Evolutionary conservation across 345 rosid genomes (phyloP).

Genomic region (Lepidium sativum): DNA sequence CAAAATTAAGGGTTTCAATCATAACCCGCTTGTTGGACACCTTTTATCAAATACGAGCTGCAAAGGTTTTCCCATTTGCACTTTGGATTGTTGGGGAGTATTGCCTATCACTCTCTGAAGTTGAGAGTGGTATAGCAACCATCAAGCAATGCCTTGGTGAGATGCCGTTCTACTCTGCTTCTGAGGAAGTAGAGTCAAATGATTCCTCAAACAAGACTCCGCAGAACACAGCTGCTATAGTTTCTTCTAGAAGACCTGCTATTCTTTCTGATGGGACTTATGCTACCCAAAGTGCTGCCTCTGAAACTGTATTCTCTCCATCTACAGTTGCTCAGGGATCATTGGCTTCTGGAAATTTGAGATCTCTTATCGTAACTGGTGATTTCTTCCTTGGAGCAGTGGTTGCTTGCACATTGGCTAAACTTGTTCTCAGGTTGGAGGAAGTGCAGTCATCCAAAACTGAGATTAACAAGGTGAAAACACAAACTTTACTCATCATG

Average conservation of each 20-base stretch:
- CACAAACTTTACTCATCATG: slow-evolving; percentile 64
- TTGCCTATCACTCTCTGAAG: slow-evolving; percentile 72
- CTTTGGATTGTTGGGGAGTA: slow-evolving; percentile 90
- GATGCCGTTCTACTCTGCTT: slow-evolving; percentile 52
- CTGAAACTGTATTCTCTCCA: slow-evolving; percentile 71
- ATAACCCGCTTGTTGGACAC: slow-evolving; percentile 72
- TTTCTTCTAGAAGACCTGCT: slow-evolving; percentile 75
- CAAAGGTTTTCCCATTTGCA: slow-evolving; percentile 70
- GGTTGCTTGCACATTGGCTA: slow-evolving; percentile 80
- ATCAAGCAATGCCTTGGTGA: slow-evolving; percentile 88
- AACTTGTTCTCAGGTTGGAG: slow-evolving; percentile 81
- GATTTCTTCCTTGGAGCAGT: slow-evolving; percentile 96
- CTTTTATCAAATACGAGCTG: slow-evolving; percentile 78
- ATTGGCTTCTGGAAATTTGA: slow-evolving; percentile 52
- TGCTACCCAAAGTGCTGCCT: slow-evolving; percentile 81
- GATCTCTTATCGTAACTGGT: slow-evolving; percentile 76
- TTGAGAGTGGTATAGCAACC: slow-evolving; percentile 60
- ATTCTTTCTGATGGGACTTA: slow-evolving; percentile 86
- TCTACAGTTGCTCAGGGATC: slow-evolving; percentile 73
- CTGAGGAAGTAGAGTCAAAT: slow-evolving; percentile 60
- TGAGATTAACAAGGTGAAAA: slow-evolving; percentile 57
- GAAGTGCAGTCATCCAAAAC: slow-evolving; percentile 73
- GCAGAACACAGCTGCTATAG: slow-evolving; percentile 37
- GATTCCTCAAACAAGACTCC: slow-evolving; percentile 48
- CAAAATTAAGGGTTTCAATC: slow-evolving; percentile 67